A percentile compares a stretch with the other conserved stretches of the same genome.
Conservation (phyloP, 306 rosid species). For the Hippophae tibetana region DNA sequence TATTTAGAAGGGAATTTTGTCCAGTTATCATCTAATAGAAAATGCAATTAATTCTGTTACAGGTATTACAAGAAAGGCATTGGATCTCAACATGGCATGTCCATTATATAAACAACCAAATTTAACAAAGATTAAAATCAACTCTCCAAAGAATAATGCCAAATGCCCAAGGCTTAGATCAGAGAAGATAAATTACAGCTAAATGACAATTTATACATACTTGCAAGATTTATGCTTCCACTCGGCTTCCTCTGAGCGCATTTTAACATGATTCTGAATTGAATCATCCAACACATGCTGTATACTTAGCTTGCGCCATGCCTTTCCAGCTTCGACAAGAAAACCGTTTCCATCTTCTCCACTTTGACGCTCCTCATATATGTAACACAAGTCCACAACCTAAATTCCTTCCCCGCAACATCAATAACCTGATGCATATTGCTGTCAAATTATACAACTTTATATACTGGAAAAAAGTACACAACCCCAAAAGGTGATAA, state of each 20-base stretch:
- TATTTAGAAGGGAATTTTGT: too few relatives aligned
- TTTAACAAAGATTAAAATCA: not conserved
- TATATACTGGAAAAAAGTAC: too few relatives aligned
- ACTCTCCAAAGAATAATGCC: slow-evolving; percentile 9
- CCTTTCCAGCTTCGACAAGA: slow-evolving; percentile 83
- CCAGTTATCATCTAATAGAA: too few relatives aligned
- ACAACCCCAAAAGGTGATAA: too few relatives aligned
- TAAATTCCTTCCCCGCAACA: slow-evolving; percentile 87
- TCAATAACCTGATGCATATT: slow-evolving; percentile 61
- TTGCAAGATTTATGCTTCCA: slow-evolving; percentile 63
- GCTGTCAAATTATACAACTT: too few relatives aligned
- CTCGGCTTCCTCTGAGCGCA: slow-evolving; percentile 86
- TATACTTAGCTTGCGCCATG: slow-evolving; percentile 92
- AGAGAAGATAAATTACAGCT: not conserved
- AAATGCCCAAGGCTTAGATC: slow-evolving; percentile 4
- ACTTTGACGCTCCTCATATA: slow-evolving; percentile 66
- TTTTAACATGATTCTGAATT: slow-evolving; percentile 64
- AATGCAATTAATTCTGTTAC: too few relatives aligned
- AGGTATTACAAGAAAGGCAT: too few relatives aligned
- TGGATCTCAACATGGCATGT: too few relatives aligned
- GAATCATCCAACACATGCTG: slow-evolving; percentile 88
- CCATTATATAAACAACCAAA: too few relatives aligned
- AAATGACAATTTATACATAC: slow-evolving; percentile 33
- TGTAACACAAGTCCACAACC: slow-evolving; percentile 78
- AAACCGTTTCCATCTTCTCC: slow-evolving; percentile 78